A percentile compares a stretch with the other conserved stretches of the same genome.
These are phyloP conservation scores for Aquilaria malaccensis DNA, from an alignment of 345 rosid species.

Conservation along the genomic window DNA sequence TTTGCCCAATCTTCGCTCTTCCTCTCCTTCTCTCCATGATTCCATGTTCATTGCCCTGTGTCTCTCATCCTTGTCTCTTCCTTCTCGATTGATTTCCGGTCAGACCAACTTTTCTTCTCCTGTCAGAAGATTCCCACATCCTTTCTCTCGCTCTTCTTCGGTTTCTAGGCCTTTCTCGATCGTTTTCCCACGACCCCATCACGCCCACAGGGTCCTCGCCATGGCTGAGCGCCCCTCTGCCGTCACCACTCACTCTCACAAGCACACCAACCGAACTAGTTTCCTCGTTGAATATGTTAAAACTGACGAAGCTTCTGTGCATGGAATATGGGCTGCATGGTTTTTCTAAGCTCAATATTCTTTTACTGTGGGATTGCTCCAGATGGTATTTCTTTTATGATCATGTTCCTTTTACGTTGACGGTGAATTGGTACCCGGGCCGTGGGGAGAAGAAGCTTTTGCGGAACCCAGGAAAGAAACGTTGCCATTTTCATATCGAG, in stretches of 20 bases:
- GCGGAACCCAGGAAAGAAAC: slow-evolving; percentile 70
- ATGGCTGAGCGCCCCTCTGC: slow-evolving; percentile 32
- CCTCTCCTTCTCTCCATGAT: not conserved
- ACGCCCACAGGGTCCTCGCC: slow-evolving; percentile 28
- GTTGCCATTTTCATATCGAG: slow-evolving; percentile 93
- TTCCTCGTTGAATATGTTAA: not conserved
- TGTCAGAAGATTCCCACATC: slow-evolving; percentile 13
- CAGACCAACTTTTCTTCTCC: slow-evolving; percentile 14
- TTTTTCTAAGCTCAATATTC: no score
- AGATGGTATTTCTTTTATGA: no score
- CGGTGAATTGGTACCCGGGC: slow-evolving; percentile 84
- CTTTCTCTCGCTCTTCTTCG: slow-evolving; percentile 11
- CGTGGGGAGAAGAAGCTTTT: slow-evolving; percentile 91
- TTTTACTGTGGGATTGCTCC: no score
- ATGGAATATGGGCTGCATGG: no score
- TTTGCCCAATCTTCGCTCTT: no score
- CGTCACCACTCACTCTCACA: slow-evolving; percentile 31
- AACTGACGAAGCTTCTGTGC: not conserved
- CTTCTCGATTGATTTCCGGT: slow-evolving; percentile 20
- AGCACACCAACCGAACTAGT: slow-evolving; percentile 39
- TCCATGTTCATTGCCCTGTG: slow-evolving; percentile 22
- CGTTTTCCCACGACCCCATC: slow-evolving; percentile 27
- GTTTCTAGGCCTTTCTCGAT: slow-evolving; percentile 16
- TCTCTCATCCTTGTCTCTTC: slow-evolving; percentile 19
- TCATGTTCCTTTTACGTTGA: slow-evolving; percentile 3